Evolutionary conservation across 306 rosid genomes (phyloP), one percentile per base, ranked within the genome.

Genomic region (Malus fusca): DNA sequence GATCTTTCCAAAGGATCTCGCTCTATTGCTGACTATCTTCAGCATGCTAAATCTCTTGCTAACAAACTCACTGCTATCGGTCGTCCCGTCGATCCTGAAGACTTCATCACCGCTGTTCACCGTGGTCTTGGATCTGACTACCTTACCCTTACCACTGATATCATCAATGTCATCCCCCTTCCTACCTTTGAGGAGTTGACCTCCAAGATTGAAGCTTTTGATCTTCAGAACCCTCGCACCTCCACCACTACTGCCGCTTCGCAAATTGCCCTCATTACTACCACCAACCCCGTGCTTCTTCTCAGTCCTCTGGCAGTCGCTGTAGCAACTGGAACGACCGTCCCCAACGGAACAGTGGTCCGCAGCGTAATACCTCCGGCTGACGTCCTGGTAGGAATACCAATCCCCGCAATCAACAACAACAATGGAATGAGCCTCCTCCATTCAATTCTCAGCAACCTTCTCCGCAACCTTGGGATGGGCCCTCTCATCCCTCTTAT

Each of bases 181-280:
- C 35, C 40, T 2, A 15, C 9, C 3, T 62, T 62, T 14, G 11
- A 15, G 0, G 0, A 62, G 2, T 1, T 62, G 2, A 8, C 0
- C 6, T 13, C 21, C 7, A 4, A 13, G 0, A 13, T 51, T 51
- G 7, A 5, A 1, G 18, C 18, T 0, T 28, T 59, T 11, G 62
- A 56, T 3, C 28, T 23, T 3, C 30, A 23, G 0, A 1, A 4
- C 8, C 5, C 5, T 22, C 6, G 8, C 12, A 3, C 0, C 0
- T 23, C 30, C 0, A 1, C 1, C 1, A 11, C 1, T 0, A 3
- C 1, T 0, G 2, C 33, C 0, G 30, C 31, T 2, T 1, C 64
- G 15, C 8, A 3, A 0, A 55, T 13, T 3, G 26, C 1, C 0
- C 4, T 55, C 2, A 1, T 55, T 13, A 55, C 61, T 0, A 21